phyloP scores from a whole-genome alignment of 2,329 filamentous ascomycete species.

The Botrytis aclada region DNA sequence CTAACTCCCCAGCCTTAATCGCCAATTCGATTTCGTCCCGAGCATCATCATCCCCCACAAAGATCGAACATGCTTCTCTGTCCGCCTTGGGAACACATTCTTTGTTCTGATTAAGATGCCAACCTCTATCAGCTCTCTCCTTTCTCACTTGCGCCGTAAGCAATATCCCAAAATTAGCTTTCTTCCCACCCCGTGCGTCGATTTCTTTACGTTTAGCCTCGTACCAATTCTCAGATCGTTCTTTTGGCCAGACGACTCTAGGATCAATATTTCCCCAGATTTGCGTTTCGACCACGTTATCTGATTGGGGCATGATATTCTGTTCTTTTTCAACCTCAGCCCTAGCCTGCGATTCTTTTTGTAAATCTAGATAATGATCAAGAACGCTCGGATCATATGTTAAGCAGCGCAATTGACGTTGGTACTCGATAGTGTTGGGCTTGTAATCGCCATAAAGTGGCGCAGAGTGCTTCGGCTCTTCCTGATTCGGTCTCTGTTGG shows the following conservation, averaged over 20 bases:
- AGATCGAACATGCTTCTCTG: conserved; percentile 5
- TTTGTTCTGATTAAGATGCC: conserved; percentile 29
- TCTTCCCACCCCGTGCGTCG: conserved; percentile 46
- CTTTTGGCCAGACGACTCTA: conserved; percentile 47
- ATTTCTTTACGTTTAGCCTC: conserved; percentile 51
- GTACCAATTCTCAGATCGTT: conserved; percentile 47
- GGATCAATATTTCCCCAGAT: conserved; percentile 51
- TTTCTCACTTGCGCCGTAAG: conserved; percentile 25
- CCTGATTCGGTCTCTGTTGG: not conserved
- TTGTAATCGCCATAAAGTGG: conserved; percentile 17
- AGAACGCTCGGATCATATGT: conserved; percentile 20
- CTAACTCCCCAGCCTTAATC: not conserved
- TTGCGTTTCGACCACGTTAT: conserved; percentile 30
- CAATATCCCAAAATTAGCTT: conserved; percentile 47
- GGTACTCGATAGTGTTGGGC: conserved; percentile 16
- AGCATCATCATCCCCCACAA: not conserved
- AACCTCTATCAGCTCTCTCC: conserved; percentile 26
- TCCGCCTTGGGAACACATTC: conserved; percentile 4
- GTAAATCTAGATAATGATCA: conserved; percentile 16
- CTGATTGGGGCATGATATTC: conserved; percentile 13
- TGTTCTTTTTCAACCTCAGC: conserved; percentile 15
- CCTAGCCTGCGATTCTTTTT: conserved; percentile 8
- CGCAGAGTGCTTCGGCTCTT: not conserved
- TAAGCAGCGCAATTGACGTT: conserved; percentile 9
- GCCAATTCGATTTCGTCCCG: not conserved